phyloP scores from a whole-genome alignment of 768 basidiomycete genomes.

The Naganishia vaughanmartiniae region DNA sequence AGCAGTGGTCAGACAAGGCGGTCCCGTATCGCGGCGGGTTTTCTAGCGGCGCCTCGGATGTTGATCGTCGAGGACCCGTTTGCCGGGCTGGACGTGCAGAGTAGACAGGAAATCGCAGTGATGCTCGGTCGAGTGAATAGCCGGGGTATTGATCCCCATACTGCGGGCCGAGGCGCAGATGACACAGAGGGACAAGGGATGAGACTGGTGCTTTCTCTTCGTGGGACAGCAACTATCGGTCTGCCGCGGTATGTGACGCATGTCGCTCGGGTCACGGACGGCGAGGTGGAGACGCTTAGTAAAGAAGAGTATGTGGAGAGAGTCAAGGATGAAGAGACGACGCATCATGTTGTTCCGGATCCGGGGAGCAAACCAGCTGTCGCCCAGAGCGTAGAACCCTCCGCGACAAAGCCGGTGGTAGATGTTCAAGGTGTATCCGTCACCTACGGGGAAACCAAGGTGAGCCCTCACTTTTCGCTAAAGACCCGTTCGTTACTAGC shows the following conservation, averaged over 20 bases:
- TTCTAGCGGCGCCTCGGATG: slow-evolving; percentile 68
- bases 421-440: slow-evolving; percentile 68
- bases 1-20: slow-evolving; percentile 89
- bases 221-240: slow-evolving; percentile 41
- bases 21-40: slow-evolving; percentile 74
- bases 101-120: slow-evolving; percentile 41
- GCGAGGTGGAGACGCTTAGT: slow-evolving; percentile 58
- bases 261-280: slow-evolving; percentile 45
- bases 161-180: not conserved
- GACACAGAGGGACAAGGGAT: slow-evolving; percentile 36
- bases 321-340: not conserved
- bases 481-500: slow-evolving; percentile 11
- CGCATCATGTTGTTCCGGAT: slow-evolving; percentile 4
- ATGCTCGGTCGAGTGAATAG: slow-evolving; percentile 45
- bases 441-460: slow-evolving; percentile 66
- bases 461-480: slow-evolving; percentile 39
- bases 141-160: not conserved
- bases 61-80: slow-evolving; percentile 85
- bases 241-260: slow-evolving; percentile 49
- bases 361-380: not conserved
- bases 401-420: slow-evolving; percentile 56
- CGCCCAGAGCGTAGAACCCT: not conserved
- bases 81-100: slow-evolving; percentile 49
- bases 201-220: slow-evolving; percentile 41
- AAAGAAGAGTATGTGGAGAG: slow-evolving; percentile 56